These are phyloP conservation scores for Cyberlindnera mrakii DNA, from an alignment of 805 yeast species.

Conservation along the genomic window DNA sequence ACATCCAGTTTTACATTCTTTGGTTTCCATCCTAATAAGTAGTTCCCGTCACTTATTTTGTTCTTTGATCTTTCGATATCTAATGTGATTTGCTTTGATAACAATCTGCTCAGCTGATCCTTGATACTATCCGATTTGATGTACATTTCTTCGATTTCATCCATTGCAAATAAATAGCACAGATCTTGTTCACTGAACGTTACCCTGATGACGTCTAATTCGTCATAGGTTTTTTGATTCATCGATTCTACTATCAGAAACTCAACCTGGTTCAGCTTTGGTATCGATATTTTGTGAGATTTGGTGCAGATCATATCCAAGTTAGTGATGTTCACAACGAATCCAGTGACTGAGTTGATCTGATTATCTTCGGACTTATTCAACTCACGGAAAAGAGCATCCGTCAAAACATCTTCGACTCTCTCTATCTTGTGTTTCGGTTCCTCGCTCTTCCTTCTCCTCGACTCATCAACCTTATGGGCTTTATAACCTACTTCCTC, in stretches of 20 bases:
- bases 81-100: not conserved
- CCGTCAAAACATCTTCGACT: too few species aligned
- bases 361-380: too few species aligned
- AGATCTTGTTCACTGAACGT: conserved; percentile 9
- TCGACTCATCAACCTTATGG: too few species aligned
- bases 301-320: not conserved
- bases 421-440: too few species aligned
- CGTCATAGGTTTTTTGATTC: conserved; percentile 1
- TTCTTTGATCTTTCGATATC: not conserved
- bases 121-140: conserved; percentile 7
- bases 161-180: conserved; percentile 14
- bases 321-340: too few species aligned
- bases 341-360: too few species aligned
- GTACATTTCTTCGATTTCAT: conserved; percentile 21
- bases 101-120: not conserved
- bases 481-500: too few species aligned
- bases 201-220: conserved; percentile 8
- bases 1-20: not conserved
- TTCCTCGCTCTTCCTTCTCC: too few species aligned
- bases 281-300: not conserved
- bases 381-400: too few species aligned
- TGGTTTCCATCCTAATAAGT: not conserved
- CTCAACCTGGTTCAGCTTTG: not conserved
- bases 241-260: not conserved
- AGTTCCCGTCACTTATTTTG: too few species aligned